Evolutionary conservation across 1,284 basidiomycete species (phyloP).

Genomic region (Sporisorium graminicola): DNA sequence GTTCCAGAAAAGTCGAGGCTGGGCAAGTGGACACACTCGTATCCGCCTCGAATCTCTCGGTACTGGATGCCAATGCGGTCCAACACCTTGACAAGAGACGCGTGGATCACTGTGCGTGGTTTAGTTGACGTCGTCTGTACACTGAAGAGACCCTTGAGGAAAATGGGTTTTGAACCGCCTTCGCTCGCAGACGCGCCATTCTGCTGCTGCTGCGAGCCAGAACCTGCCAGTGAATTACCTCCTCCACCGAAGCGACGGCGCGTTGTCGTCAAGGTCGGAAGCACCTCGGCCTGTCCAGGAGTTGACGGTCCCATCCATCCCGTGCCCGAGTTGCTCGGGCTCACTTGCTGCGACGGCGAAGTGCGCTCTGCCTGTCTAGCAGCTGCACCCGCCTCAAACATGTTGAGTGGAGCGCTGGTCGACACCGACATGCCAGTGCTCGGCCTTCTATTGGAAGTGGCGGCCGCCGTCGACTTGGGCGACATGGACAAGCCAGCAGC

Average conservation of each 20-base stretch:
- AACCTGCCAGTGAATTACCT: constrained; percentile 2
- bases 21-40: constrained; percentile 94
- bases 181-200: constrained; percentile 21
- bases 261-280: constrained; percentile 26
- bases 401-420: constrained; percentile 44
- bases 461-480: constrained; percentile 23
- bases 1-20: constrained; percentile 78
- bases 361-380: constrained; percentile 4
- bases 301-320: constrained; percentile 48
- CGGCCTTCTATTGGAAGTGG: constrained; percentile 14
- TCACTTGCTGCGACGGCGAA: constrained; percentile 27
- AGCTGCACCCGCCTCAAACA: constrained; percentile 28
- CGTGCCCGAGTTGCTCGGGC: constrained; percentile 28
- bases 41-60: constrained; percentile 88
- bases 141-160: constrained; percentile 71
- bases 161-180: constrained; percentile 62
- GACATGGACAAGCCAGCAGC: constrained; percentile 49
- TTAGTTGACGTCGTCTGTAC: constrained; percentile 97
- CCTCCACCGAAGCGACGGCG: constrained; percentile 45
- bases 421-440: constrained; percentile 47
- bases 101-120: constrained; percentile 81
- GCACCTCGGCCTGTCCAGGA: constrained; percentile 46
- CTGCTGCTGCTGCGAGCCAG: constrained; percentile 9
- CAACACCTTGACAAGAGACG: constrained; percentile 86
- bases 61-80: constrained; percentile 95